phyloP scores from a whole-genome alignment of 2,329 filamentous ascomycete genomes.

The Xylaria sp. region DNA sequence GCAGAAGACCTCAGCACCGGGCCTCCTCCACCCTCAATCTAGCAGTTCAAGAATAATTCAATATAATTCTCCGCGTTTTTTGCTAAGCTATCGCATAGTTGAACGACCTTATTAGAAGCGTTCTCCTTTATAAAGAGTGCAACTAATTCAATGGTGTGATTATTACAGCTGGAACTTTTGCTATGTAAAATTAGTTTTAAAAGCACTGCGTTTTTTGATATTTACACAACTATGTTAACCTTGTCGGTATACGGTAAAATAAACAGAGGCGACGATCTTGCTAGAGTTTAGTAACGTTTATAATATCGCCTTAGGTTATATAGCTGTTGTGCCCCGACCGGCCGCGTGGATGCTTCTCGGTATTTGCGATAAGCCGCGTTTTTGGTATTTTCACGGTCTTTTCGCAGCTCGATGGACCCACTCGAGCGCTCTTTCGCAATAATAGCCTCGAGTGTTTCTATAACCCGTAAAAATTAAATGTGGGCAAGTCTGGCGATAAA shows the following conservation, averaged over 20 bases:
- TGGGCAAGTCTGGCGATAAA: neutral
- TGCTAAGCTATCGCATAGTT: neutral
- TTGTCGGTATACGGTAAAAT: neutral
- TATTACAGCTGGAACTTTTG: neutral
- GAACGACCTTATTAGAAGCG: neutral
- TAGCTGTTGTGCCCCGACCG: neutral
- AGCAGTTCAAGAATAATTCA: neutral
- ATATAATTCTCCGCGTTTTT: neutral
- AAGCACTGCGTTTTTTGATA: neutral
- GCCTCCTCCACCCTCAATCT: neutral
- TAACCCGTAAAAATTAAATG: neutral
- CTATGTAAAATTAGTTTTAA: neutral
- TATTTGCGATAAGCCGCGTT: neutral
- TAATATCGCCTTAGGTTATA: neutral
- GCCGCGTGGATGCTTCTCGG: neutral
- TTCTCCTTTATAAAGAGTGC: neutral
- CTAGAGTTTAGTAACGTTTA: neutral
- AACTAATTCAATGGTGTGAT: neutral
- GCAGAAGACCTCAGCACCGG: neutral
- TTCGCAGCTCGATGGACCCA: neutral
- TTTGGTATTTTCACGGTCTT: neutral
- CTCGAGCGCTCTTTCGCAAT: neutral
- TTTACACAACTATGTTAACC: neutral
- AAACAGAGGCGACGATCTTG: neutral
- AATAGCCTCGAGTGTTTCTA: neutral